Percentiles rank a stretch among this genome's conserved stretches.
phyloP scores from a whole-genome alignment of 2,329 filamentous ascomycete genomes.

The Trichoderma koningii region DNA sequence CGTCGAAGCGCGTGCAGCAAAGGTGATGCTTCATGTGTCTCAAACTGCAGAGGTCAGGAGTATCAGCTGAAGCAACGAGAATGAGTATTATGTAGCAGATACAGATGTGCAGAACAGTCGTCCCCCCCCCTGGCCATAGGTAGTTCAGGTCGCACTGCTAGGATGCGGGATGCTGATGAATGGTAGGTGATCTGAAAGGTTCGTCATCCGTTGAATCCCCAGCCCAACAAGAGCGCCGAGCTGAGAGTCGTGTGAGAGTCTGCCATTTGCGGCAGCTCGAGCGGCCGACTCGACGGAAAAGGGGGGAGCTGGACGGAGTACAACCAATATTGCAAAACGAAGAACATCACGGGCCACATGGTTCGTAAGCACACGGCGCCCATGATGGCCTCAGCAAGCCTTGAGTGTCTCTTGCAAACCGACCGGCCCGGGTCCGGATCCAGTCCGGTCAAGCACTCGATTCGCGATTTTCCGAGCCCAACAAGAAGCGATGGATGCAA shows the following conservation, averaged over 20 bases:
- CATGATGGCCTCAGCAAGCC: constrained; percentile 14
- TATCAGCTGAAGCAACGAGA: constrained; percentile 8
- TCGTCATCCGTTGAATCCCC: too few species aligned
- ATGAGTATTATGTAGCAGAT: not conserved
- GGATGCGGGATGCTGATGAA: too few species aligned
- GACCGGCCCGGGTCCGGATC: constrained; percentile 18
- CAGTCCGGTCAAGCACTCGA: constrained; percentile 11
- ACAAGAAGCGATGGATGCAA: not conserved
- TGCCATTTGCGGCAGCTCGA: not conserved
- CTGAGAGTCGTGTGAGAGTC: not conserved
- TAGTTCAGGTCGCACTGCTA: too few species aligned
- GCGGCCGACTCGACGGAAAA: not conserved
- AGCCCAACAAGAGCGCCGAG: not conserved
- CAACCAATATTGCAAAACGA: not conserved
- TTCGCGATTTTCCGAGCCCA: not conserved
- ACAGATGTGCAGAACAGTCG: not conserved
- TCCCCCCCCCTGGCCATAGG: too few species aligned
- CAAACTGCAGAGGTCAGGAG: constrained; percentile 22
- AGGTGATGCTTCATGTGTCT: constrained; percentile 24
- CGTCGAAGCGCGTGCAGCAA: not conserved
- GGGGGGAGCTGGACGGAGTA: not conserved
- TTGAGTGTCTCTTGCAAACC: not conserved
- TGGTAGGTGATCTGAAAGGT: too few species aligned
- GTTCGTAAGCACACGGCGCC: not conserved
- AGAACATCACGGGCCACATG: not conserved